A percentile compares a stretch with the other conserved stretches of the same genome.
phyloP scores from a whole-genome alignment of 495 filamentous ascomycete species.

The Letharia columbiana region DNA sequence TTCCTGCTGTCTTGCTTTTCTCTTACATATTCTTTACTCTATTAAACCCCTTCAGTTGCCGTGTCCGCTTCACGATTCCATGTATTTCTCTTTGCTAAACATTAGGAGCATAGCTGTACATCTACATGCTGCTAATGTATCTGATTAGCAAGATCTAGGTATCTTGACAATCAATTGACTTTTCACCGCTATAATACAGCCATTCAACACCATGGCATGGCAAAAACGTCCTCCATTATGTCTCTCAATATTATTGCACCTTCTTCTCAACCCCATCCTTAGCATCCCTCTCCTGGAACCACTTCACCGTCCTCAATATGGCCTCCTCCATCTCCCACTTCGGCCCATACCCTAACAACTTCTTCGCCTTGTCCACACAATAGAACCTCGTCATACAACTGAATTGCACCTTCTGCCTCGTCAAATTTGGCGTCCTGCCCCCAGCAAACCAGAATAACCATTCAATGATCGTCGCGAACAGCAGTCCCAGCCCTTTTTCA shows the following conservation, averaged over 20 bases:
- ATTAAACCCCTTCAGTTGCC: too few species aligned
- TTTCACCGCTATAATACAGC: neutral
- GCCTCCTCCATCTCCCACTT: constrained; percentile 56
- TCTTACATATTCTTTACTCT: neutral
- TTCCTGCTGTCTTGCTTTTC: neutral
- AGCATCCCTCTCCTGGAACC: constrained; percentile 58
- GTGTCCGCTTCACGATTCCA: neutral
- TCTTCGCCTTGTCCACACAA: constrained; percentile 63
- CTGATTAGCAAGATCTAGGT: neutral
- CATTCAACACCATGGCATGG: constrained; percentile 4
- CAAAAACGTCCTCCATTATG: constrained; percentile 40
- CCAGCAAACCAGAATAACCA: constrained; percentile 54
- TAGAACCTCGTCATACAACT: constrained; percentile 29
- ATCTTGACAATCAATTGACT: neutral
- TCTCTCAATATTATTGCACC: constrained; percentile 29
- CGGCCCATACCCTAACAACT: constrained; percentile 57
- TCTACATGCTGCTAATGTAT: neutral
- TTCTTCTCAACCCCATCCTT: constrained; percentile 13
- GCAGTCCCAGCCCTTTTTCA: constrained; percentile 50
- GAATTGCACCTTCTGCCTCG: constrained; percentile 63
- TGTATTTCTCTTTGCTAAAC: neutral
- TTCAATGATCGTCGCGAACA: constrained; percentile 63
- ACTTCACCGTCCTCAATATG: constrained; percentile 51
- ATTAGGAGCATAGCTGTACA: neutral
- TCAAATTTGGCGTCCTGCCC: constrained; percentile 64